Evolutionary conservation across 164 flowering plant genomes (phyloP).

Genomic region (Santalum album): DNA sequence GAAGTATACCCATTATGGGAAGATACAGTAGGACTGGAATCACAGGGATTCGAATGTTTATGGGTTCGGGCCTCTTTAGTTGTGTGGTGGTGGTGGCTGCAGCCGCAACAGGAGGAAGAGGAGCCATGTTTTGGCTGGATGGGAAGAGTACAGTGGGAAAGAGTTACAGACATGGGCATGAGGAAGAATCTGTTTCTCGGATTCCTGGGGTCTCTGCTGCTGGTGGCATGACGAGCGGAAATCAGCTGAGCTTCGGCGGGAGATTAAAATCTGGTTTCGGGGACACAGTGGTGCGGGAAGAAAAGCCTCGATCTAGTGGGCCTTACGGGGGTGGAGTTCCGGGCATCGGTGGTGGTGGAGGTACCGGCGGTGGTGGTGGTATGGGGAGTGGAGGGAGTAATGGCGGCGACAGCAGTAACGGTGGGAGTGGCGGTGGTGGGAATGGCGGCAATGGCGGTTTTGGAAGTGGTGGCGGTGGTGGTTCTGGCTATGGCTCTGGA

Average conservation of each 20-base stretch:
- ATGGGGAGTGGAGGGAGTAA: too few relatives aligned
- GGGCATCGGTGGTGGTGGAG: background rate
- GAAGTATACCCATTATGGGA: background rate
- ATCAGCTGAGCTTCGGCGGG: background rate
- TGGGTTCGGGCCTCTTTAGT: background rate
- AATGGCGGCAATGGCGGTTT: too few relatives aligned
- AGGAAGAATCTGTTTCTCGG: background rate
- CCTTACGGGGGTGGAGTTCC: background rate
- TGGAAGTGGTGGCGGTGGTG: background rate
- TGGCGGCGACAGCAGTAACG: too few relatives aligned
- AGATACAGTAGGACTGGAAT: background rate
- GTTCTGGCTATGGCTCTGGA: background rate
- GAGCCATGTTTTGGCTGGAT: background rate
- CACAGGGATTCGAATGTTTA: background rate
- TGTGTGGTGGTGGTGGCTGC: background rate
- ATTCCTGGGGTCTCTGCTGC: background rate
- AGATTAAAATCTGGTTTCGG: background rate
- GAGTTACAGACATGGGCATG: background rate
- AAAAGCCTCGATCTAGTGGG: background rate
- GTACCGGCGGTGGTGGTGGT: background rate
- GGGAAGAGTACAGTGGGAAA: background rate
- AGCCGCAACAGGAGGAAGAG: background rate
- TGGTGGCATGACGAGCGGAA: background rate
- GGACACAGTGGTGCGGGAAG: background rate
- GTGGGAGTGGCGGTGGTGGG: too few relatives aligned